Conservation (phyloP, 176 grass and related monocot species). For the Eremochloa ophiuroides region DNA sequence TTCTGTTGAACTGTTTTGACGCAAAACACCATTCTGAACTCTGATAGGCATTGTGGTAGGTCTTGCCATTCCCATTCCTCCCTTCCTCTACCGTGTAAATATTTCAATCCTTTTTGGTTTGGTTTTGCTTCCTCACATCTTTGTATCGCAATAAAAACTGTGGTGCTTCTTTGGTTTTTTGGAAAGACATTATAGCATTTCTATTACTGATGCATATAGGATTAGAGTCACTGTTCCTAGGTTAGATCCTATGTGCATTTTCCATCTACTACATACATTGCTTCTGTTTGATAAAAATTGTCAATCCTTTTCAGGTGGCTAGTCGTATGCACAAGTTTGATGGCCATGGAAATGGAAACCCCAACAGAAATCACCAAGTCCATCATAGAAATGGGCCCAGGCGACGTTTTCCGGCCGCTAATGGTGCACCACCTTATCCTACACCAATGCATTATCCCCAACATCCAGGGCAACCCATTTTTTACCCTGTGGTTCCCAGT, state of each 20-base stretch:
- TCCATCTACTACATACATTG: not conserved
- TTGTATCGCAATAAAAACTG: not conserved
- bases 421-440: conserved; percentile 60
- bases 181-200: not conserved
- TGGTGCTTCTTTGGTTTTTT: not conserved
- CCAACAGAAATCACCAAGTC: conserved; percentile 44
- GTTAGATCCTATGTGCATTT: not conserved
- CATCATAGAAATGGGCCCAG: conserved; percentile 69
- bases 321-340: conserved; percentile 48
- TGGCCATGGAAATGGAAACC: conserved; percentile 56
- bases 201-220: not conserved
- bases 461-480: conserved; percentile 58
- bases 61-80: not conserved
- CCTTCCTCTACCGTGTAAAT: not conserved
- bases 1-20: not conserved
- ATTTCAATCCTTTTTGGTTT: not conserved
- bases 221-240: not conserved
- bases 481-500: conserved; percentile 58
- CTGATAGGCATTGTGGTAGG: not conserved
- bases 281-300: not conserved
- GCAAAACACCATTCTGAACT: not conserved
- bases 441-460: conserved; percentile 48
- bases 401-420: conserved; percentile 36
- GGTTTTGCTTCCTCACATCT: not conserved
- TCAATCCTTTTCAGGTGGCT: conserved; percentile 33